Percentiles rank a stretch among this genome's conserved stretches.
These are phyloP conservation scores for Ajuga reptans DNA, from an alignment of 305 asterid genomes.

Conservation along the genomic window DNA sequence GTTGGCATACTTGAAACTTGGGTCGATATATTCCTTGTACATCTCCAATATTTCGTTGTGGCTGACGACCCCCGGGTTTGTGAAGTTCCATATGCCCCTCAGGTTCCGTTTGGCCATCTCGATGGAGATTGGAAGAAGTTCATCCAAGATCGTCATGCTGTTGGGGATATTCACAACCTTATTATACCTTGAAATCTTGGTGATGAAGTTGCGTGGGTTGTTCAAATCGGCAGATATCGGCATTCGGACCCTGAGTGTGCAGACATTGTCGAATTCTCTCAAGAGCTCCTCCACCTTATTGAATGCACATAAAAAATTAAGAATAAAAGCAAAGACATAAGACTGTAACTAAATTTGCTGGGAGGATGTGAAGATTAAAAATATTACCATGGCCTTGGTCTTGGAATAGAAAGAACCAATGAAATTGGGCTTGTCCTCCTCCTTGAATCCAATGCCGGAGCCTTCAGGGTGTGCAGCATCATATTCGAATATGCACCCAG, in stretches of 20 bases:
- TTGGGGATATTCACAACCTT: slow-evolving; percentile 92
- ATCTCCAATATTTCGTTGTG: slow-evolving; percentile 84
- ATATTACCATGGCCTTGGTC: slow-evolving; percentile 86
- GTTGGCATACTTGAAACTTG: slow-evolving; percentile 55
- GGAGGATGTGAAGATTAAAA: background rate
- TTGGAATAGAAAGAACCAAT: slow-evolving; percentile 86
- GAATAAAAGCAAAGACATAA: background rate
- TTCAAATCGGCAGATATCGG: slow-evolving; percentile 78
- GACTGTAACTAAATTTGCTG: background rate
- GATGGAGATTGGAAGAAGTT: slow-evolving; percentile 82
- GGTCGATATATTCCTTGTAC: slow-evolving; percentile 68
- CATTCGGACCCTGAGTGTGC: slow-evolving; percentile 91
- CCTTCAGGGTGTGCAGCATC: slow-evolving; percentile 72
- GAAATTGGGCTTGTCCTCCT: slow-evolving; percentile 81
- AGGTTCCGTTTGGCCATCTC: slow-evolving; percentile 95
- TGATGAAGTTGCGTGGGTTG: slow-evolving; percentile 89
- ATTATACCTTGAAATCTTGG: slow-evolving; percentile 73
- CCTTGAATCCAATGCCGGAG: slow-evolving; percentile 76
- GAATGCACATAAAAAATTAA: background rate
- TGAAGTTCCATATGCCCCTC: slow-evolving; percentile 89
- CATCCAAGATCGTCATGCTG: slow-evolving; percentile 94
- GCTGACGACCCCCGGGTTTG: slow-evolving; percentile 85
- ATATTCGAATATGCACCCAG: slow-evolving; percentile 87
- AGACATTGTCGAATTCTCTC: slow-evolving; percentile 74
- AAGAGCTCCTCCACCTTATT: slow-evolving; percentile 78